These are phyloP conservation scores for Amylocarpus encephaloides DNA, from an alignment of 2,329 filamentous ascomycete genomes.

Conservation along the genomic window DNA sequence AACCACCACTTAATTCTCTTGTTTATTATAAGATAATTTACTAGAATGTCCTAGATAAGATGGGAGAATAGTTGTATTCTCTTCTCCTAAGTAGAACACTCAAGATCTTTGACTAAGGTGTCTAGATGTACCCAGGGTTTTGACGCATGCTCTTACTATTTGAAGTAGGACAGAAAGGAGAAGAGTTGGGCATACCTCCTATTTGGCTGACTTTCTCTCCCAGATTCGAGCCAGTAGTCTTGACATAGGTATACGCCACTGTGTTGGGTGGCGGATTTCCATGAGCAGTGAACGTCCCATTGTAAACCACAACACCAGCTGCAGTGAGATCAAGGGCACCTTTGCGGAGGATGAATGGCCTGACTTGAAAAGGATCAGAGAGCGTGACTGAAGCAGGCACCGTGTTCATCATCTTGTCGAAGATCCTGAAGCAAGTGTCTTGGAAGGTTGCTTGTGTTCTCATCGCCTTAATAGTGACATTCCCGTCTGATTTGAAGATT, in stretches of 20 bases:
- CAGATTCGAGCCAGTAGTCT: neutral
- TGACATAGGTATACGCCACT: conserved; percentile 12
- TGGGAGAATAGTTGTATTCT: no score
- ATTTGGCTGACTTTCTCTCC: neutral
- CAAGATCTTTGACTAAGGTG: no score
- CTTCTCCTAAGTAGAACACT: no score
- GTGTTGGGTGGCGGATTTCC: neutral
- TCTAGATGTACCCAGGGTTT: no score
- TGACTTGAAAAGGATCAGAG: conserved; percentile 11
- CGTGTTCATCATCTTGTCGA: conserved; percentile 20
- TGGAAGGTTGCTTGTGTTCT: conserved; percentile 10
- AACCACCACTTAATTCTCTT: no score
- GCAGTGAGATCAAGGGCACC: conserved; percentile 11
- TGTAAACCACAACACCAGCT: conserved; percentile 5
- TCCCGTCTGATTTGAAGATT: conserved; percentile 15
- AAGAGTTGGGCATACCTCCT: neutral
- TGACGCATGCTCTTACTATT: no score
- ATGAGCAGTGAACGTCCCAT: conserved; percentile 3
- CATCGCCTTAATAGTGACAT: conserved; percentile 16
- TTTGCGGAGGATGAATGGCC: conserved; percentile 10
- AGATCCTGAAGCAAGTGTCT: conserved; percentile 14
- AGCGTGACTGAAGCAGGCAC: conserved; percentile 11
- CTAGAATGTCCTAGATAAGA: no score
- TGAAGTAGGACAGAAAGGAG: no score
- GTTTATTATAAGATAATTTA: no score